Base-by-base conservation (phyloP, 2,329 filamentous ascomycete species). In the Aureobasidium namibiae region DNA sequence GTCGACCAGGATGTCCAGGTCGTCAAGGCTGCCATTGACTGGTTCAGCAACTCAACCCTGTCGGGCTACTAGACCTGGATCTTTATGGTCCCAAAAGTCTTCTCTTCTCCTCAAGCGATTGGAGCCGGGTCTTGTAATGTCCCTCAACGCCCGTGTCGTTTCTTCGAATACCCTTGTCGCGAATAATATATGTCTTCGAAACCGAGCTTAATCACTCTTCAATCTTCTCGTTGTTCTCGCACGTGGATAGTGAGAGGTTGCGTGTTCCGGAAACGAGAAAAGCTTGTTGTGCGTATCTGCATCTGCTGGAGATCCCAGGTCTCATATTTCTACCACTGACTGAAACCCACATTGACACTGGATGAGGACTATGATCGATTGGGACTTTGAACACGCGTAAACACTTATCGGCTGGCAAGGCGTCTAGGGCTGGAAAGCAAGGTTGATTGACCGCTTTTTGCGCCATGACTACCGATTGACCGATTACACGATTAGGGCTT, bases 1-100 rank as follows among this genome's bases (percentile, higher is more conserved):
- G 64, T 66, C 21, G 60, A 64, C 60, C 65, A 69, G 60, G 67
- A 69, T 59, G 61, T 65, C 21, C 53, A 63, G 26, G 63, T 65
- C 16, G 60, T 61, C 33, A 61, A 54, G 24, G 58, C 58, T 26
- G 61, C 58, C 3, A 46, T 61, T 10, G 31, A 14, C 13, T 59
- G 56, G 56, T 59, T 59, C 38, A 36, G 24, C 26, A 52, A 59
- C 29, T 18, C 46, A 2, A 49, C 44, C 11, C 36, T 41, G 34
- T 18, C 24, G 2, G 23, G 23, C 24, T 53, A 53, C 24, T 53
- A 53, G 26, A 31, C 23, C 23, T 9, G 18, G 34, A 10, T 13
- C n/a, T 14, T n/a, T 31, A 16, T 13, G 34, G 7, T 13, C 23
- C 23, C 14, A 52, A 53, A 53, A 39, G 36, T 16, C 13, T 41